These are phyloP conservation scores for Yarrowia osloensis DNA, from an alignment of 805 yeast genomes.

Conservation along the genomic window DNA sequence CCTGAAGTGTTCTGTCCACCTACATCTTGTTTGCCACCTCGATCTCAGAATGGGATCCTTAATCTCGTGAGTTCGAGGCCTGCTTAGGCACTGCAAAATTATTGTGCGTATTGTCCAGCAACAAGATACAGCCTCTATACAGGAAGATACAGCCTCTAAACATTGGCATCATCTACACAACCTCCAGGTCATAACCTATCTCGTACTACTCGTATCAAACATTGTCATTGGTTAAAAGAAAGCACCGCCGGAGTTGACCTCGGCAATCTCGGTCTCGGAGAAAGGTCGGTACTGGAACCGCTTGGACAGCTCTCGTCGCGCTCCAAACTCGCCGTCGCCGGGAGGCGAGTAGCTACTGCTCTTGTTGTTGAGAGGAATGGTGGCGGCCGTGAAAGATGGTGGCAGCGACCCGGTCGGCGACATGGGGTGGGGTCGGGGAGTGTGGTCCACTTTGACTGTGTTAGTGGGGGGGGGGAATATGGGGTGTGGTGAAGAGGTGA, in stretches of 20 bases:
- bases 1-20: too few species aligned
- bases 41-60: too few species aligned
- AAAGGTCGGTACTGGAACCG: conserved; percentile 70
- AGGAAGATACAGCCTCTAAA: too few species aligned
- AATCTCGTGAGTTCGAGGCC: too few species aligned
- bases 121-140: too few species aligned
- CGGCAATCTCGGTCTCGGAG: conserved; percentile 70
- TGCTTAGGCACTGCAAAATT: too few species aligned
- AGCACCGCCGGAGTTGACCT: conserved; percentile 84
- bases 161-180: too few species aligned
- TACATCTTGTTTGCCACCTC: too few species aligned
- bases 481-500: too few species aligned
- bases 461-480: conserved; percentile 1
- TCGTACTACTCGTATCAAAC: too few species aligned
- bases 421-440: conserved; percentile 47
- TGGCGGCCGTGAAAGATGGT: conserved; percentile 42
- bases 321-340: conserved; percentile 41
- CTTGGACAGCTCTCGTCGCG: conserved; percentile 67
- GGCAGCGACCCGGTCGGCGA: conserved; percentile 47
- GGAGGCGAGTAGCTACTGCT: conserved; percentile 35
- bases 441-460: conserved; percentile 45
- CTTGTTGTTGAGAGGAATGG: conserved; percentile 39
- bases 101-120: too few species aligned
- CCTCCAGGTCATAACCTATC: not conserved
- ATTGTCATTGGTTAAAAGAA: conserved; percentile 18